phyloP scores from a whole-genome alignment of 495 filamentous ascomycete genomes.

The Hyaloscypha variabilis region DNA sequence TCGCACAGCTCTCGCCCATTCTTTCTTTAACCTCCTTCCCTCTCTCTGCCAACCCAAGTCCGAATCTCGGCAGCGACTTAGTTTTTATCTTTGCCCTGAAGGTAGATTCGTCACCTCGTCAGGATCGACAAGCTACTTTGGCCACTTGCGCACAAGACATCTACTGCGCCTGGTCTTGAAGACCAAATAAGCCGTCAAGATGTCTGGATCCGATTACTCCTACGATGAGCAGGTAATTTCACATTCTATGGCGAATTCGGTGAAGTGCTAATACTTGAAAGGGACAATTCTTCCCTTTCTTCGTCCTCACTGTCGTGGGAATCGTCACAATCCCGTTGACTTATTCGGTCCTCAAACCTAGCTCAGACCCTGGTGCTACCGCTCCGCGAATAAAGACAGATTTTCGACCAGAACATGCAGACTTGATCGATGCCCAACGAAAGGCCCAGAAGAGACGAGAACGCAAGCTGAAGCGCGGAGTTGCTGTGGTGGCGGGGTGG shows the following conservation, averaged over 20 bases:
- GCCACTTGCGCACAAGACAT: conserved; percentile 25
- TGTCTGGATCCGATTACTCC: conserved; percentile 74
- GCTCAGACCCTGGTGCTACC: conserved; percentile 63
- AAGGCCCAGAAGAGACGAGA: conserved; percentile 89
- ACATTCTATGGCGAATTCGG: conserved; percentile 1
- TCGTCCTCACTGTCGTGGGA: conserved; percentile 86
- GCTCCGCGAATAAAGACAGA: conserved; percentile 60
- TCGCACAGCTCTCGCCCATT: conserved; percentile 18
- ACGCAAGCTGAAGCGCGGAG: conserved; percentile 82
- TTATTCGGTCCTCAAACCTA: conserved; percentile 78
- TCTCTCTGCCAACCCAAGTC: neutral
- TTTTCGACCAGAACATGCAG: conserved; percentile 80
- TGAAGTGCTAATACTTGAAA: conserved; percentile 38
- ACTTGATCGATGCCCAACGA: conserved; percentile 82
- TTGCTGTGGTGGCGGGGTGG: conserved; percentile 78
- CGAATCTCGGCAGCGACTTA: neutral
- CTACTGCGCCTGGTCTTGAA: conserved; percentile 13
- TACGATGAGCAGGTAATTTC: conserved; percentile 85
- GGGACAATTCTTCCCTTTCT: conserved; percentile 99
- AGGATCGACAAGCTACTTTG: neutral
- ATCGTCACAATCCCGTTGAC: conserved; percentile 91
- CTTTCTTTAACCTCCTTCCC: conserved; percentile 1
- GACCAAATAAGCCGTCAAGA: conserved; percentile 30
- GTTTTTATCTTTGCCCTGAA: neutral
- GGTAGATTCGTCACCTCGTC: neutral